A percentile compares a stretch with the other conserved stretches of the same genome.
Conservation (phyloP, 2,329 filamentous ascomycete species). For the Aspergillus novoparasiticus region DNA sequence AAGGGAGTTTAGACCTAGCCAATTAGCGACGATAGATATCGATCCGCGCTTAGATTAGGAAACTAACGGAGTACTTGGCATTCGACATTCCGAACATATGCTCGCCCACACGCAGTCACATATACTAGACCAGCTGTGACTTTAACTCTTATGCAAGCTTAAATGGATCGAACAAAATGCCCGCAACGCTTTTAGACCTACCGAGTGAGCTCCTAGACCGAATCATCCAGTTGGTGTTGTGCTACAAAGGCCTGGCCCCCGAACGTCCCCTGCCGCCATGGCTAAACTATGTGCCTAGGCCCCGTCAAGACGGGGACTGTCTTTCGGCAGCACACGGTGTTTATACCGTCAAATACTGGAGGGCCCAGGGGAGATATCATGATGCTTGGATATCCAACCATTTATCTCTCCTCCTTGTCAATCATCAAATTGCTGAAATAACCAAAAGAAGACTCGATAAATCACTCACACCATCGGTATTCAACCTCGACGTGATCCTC, state of each 20-base stretch:
- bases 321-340: not conserved
- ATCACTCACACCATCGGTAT: not conserved
- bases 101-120: not conserved
- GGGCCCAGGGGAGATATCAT: not conserved
- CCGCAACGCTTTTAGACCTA: not conserved
- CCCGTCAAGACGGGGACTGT: not conserved
- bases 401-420: not conserved
- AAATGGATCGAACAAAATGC: not conserved
- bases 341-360: not conserved
- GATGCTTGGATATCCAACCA: not conserved
- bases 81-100: not conserved
- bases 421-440: not conserved
- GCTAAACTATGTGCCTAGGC: not conserved
- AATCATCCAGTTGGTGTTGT: conserved; percentile 4
- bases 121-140: not conserved
- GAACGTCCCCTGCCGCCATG: not conserved
- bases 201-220: conserved; percentile 3
- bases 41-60: not conserved
- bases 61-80: not conserved
- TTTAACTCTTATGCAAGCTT: not conserved
- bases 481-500: not conserved
- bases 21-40: not conserved
- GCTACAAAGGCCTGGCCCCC: not conserved
- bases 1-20: too few species aligned
- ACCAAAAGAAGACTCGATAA: not conserved